Percentiles rank a stretch among this genome's conserved stretches.
phyloP scores from a whole-genome alignment of 2,329 filamentous ascomycete genomes.

The Cladophialophora bantiana region DNA sequence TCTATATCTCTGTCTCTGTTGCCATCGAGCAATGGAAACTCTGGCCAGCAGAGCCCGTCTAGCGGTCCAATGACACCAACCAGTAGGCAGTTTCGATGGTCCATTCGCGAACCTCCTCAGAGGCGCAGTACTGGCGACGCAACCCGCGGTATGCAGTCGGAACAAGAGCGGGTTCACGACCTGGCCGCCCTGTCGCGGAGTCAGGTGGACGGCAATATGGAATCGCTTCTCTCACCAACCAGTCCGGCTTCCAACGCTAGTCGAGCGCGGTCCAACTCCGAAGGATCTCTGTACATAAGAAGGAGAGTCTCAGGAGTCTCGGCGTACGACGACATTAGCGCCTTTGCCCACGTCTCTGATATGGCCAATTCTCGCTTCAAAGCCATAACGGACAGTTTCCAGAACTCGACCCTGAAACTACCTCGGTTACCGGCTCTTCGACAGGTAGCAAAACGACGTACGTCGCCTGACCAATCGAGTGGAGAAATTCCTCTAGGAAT shows the following conservation, averaged over 20 bases:
- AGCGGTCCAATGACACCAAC: conserved; percentile 23
- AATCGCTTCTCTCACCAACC: conserved; percentile 36
- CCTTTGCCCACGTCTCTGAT: conserved; percentile 79
- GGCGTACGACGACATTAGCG: conserved; percentile 81
- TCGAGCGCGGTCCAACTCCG: conserved; percentile 68
- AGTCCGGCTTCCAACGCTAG: conserved; percentile 49
- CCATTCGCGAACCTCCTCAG: conserved; percentile 21
- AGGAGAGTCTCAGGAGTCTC: conserved; percentile 78
- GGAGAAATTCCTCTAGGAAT: background rate
- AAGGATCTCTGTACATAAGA: conserved; percentile 77
- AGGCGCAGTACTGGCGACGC: conserved; percentile 1
- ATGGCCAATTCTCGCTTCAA: conserved; percentile 90
- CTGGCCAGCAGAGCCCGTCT: conserved; percentile 13
- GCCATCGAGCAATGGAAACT: conserved; percentile 16
- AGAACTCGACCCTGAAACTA: conserved; percentile 79
- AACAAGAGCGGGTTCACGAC: background rate
- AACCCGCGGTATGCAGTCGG: background rate
- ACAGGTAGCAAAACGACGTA: conserved; percentile 23
- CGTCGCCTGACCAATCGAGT: conserved; percentile 4
- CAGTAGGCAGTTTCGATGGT: conserved; percentile 19
- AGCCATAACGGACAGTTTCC: conserved; percentile 85
- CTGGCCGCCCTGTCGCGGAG: conserved; percentile 21
- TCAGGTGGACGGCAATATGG: conserved; percentile 39
- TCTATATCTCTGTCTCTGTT: conserved; percentile 24
- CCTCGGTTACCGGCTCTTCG: conserved; percentile 55